phyloP scores from a whole-genome alignment of 768 basidiomycete species.

The Boletus sp. region DNA sequence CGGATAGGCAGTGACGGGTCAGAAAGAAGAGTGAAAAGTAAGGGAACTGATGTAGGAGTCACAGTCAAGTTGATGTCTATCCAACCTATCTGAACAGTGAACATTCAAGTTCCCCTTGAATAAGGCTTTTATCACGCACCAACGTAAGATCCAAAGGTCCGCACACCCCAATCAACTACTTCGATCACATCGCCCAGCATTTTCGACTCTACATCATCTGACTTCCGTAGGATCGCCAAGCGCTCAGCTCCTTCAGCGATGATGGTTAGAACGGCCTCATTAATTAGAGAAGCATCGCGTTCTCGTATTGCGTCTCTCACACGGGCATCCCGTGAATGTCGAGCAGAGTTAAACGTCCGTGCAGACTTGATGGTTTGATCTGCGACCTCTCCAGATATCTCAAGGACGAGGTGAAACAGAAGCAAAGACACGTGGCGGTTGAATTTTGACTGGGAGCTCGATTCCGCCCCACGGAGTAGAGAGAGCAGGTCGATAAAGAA shows the following conservation, averaged over 20 bases:
- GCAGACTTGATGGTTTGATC: slow-evolving; percentile 93
- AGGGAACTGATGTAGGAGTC: slow-evolving; percentile 81
- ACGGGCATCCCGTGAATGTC: slow-evolving; percentile 78
- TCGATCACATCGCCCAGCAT: slow-evolving; percentile 65
- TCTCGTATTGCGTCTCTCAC: slow-evolving; percentile 90
- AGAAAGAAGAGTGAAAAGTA: slow-evolving; percentile 81
- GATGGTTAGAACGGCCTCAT: slow-evolving; percentile 83
- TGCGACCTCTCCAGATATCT: slow-evolving; percentile 96
- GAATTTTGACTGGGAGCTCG: slow-evolving; percentile 55
- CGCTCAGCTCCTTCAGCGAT: slow-evolving; percentile 68
- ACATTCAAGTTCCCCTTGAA: neutral
- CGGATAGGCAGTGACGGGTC: slow-evolving; percentile 78
- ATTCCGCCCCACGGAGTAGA: slow-evolving; percentile 63
- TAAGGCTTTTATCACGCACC: slow-evolving; percentile 53
- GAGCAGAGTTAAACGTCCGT: slow-evolving; percentile 61
- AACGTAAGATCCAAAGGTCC: slow-evolving; percentile 90
- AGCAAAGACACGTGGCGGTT: slow-evolving; percentile 86
- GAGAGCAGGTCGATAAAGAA: slow-evolving; percentile 80
- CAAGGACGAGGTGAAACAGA: slow-evolving; percentile 88
- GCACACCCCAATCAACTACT: slow-evolving; percentile 87
- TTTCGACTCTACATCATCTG: slow-evolving; percentile 40
- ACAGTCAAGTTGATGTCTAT: slow-evolving; percentile 96
- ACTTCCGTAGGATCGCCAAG: slow-evolving; percentile 53
- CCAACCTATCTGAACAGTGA: slow-evolving; percentile 66
- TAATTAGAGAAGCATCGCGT: slow-evolving; percentile 82